A percentile compares a stretch with the other conserved stretches of the same genome.
Conservation (phyloP, 768 basidiomycete species). For the Termitomyces sp. region DNA sequence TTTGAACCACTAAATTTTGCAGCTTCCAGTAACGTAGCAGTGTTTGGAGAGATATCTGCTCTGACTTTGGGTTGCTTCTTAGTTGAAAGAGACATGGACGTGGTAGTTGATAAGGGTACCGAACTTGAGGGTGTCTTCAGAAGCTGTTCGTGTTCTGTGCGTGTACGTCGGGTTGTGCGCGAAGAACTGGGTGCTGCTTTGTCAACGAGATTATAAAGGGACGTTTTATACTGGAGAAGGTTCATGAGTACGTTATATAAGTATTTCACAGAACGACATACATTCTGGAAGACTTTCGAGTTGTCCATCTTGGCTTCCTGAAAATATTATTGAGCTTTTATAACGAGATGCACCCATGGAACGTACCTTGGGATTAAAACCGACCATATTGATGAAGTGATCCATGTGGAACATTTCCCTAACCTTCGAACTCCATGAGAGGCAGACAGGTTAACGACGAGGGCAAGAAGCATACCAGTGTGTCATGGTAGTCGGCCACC, state of each 20-base stretch:
- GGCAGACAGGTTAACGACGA: conserved; percentile 1
- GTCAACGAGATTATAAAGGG: conserved; percentile 56
- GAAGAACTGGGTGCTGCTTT: conserved; percentile 42
- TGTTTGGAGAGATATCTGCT: conserved; percentile 8
- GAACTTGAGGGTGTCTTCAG: conserved; percentile 27
- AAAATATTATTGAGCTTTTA: conserved; percentile 3
- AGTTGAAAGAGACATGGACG: conserved; percentile 6
- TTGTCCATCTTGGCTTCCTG: conserved; percentile 73
- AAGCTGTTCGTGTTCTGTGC: conserved; percentile 47
- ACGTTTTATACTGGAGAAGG: conserved; percentile 47
- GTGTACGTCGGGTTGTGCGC: conserved; percentile 57
- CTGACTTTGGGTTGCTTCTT: conserved; percentile 22
- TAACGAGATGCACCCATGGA: not conserved
- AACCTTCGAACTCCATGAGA: conserved; percentile 38
- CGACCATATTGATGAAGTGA: conserved; percentile 68
- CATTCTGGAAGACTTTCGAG: conserved; percentile 68
- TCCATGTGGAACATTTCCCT: conserved; percentile 90
- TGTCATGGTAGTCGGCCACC: conserved; percentile 65
- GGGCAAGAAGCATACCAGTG: conserved; percentile 50
- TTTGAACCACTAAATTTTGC: conserved; percentile 14
- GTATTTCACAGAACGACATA: conserved; percentile 27
- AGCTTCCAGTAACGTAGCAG: conserved; percentile 25
- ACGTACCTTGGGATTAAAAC: conserved; percentile 70
- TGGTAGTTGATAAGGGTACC: conserved; percentile 17
- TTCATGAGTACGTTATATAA: conserved; percentile 7